Evolutionary conservation across 352 stramenopile species (phyloP).

Genomic region (Globisporangium irregulare): DNA sequence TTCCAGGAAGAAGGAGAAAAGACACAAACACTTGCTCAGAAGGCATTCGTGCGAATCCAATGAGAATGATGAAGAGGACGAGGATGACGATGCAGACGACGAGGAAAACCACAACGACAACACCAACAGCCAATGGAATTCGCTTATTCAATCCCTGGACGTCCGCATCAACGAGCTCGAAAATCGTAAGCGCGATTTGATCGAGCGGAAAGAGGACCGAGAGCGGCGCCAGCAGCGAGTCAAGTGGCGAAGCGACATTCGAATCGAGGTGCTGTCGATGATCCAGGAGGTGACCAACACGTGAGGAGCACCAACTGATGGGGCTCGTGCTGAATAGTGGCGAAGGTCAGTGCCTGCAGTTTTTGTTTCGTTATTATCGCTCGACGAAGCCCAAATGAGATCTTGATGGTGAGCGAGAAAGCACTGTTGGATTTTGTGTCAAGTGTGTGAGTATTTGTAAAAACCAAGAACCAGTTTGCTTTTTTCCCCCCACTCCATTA

Average conservation of each 20-base stretch:
- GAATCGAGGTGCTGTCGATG: slow-evolving; percentile 17
- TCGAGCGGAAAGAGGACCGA: slow-evolving; percentile 55
- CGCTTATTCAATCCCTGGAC: slow-evolving; percentile 36
- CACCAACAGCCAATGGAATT: slow-evolving; percentile 4
- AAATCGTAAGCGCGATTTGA: slow-evolving; percentile 35
- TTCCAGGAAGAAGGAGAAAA: slow-evolving; percentile 10
- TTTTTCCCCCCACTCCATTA: neutral
- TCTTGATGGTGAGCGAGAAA: neutral
- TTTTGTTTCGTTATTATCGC: neutral
- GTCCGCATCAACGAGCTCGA: slow-evolving; percentile 41
- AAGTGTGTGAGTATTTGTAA: slow-evolving; percentile 4
- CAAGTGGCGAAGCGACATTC: slow-evolving; percentile 24
- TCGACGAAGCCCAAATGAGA: neutral
- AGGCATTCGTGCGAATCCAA: neutral
- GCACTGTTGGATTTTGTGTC: neutral
- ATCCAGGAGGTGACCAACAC: slow-evolving; percentile 4
- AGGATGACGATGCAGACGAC: slow-evolving; percentile 20
- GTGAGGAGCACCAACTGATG: neutral
- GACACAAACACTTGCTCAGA: neutral
- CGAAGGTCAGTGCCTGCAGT: neutral
- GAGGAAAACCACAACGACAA: slow-evolving; percentile 7
- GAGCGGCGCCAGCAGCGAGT: slow-evolving; percentile 25
- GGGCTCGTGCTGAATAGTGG: neutral
- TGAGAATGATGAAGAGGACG: slow-evolving; percentile 16
- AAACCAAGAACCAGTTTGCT: neutral